Evolutionary conservation across 441 rosid species (phyloP).

Genomic region (Populus hybrid): DNA sequence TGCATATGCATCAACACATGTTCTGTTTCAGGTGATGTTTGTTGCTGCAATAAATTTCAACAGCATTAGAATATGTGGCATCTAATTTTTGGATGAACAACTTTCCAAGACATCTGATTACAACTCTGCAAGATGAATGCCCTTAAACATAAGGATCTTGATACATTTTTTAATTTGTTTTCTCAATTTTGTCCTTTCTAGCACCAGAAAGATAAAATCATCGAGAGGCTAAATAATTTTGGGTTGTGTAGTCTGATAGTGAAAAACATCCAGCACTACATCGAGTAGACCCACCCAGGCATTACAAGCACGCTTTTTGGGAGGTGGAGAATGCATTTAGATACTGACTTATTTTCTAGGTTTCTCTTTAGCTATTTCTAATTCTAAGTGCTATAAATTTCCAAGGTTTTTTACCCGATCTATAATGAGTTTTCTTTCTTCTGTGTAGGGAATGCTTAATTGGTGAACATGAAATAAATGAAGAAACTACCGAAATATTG

Average conservation of each 20-base stretch:
- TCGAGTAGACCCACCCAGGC: neutral
- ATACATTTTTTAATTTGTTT: neutral
- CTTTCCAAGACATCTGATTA: neutral
- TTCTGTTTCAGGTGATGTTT: too few relatives aligned
- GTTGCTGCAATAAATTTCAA: neutral
- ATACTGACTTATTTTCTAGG: neutral
- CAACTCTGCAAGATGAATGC: neutral
- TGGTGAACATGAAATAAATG: constrained; percentile 30
- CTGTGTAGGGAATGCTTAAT: constrained; percentile 27
- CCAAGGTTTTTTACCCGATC: neutral
- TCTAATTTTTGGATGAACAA: neutral
- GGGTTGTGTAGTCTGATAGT: neutral
- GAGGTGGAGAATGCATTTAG: neutral
- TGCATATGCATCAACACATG: too few relatives aligned
- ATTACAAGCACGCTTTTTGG: neutral
- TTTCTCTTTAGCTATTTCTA: neutral
- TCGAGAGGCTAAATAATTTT: neutral
- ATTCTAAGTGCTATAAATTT: neutral
- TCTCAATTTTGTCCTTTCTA: neutral
- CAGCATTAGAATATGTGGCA: neutral
- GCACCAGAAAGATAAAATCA: neutral
- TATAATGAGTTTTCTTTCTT: neutral
- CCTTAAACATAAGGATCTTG: neutral
- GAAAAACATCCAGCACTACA: neutral
- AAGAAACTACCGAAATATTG: constrained; percentile 18